Percentiles rank a stretch among this genome's conserved stretches.
These are phyloP conservation scores for Talaromyces albobiverticillius DNA, from an alignment of 2,329 filamentous ascomycete species.

Conservation along the genomic window DNA sequence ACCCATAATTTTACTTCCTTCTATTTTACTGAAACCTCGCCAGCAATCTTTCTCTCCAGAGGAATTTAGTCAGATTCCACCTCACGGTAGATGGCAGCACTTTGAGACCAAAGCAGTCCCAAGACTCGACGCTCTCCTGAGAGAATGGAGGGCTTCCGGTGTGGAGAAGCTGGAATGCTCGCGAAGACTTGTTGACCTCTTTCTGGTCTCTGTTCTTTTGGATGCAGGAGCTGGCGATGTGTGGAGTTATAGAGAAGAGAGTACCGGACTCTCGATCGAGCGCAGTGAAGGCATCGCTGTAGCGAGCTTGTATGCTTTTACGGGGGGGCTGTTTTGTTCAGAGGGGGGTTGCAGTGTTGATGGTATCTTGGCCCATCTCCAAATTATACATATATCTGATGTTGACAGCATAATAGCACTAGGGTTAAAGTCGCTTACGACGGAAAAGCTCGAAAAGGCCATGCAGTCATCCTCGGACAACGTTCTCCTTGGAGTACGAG, in stretches of 20 bases:
- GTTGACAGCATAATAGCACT: no score
- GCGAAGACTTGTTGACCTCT: slow-evolving; percentile 59
- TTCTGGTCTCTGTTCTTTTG: slow-evolving; percentile 59
- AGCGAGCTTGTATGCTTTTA: slow-evolving; percentile 51
- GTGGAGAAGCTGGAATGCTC: slow-evolving; percentile 47
- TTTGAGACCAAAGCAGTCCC: slow-evolving; percentile 56
- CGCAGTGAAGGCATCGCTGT: slow-evolving; percentile 54
- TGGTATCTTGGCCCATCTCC: no score
- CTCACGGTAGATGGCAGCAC: slow-evolving; percentile 57
- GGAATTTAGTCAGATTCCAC: not conserved
- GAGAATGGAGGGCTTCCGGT: slow-evolving; percentile 41
- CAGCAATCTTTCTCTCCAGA: not conserved
- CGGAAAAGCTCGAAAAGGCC: no score
- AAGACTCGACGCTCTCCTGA: slow-evolving; percentile 46
- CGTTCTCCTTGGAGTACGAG: not conserved
- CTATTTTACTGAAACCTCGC: not conserved
- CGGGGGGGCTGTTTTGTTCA: slow-evolving; percentile 17
- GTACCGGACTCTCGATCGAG: slow-evolving; percentile 23
- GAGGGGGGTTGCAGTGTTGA: not conserved
- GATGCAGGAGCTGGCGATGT: slow-evolving; percentile 35
- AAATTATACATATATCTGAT: no score
- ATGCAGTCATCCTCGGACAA: no score
- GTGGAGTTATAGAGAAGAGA: not conserved
- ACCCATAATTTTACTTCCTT: not conserved
- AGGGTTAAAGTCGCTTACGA: no score